These are phyloP conservation scores for Chytriomyces sp. DNA, from an alignment of 192 early-diverging fungal species.

Conservation along the genomic window DNA sequence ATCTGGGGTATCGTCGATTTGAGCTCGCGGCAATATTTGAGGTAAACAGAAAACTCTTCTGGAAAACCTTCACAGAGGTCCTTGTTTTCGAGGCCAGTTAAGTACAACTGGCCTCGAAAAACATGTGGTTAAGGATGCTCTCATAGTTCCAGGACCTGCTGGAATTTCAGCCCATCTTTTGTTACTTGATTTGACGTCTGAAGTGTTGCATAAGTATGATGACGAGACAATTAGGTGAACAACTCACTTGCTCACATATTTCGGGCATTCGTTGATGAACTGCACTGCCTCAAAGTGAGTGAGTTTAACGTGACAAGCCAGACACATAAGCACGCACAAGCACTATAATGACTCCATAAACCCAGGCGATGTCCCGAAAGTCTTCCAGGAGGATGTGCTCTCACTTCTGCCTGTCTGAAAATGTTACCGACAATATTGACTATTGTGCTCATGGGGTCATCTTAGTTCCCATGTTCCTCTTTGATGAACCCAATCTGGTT, in stretches of 20 bases:
- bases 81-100: too few species aligned
- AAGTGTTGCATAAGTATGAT: not conserved
- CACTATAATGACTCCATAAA: not conserved
- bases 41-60: slow-evolving; percentile 88
- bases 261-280: slow-evolving; percentile 75
- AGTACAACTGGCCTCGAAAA: too few species aligned
- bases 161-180: slow-evolving; percentile 61
- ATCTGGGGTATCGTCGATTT: slow-evolving; percentile 94
- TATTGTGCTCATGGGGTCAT: slow-evolving; percentile 66
- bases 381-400: slow-evolving; percentile 5
- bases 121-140: too few species aligned
- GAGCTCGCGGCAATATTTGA: slow-evolving; percentile 87
- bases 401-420: slow-evolving; percentile 86
- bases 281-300: slow-evolving; percentile 71
- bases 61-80: slow-evolving; percentile 93
- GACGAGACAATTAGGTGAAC: too few species aligned
- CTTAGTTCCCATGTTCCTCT: slow-evolving; percentile 55
- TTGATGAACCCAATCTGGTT: slow-evolving; percentile 73
- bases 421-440: slow-evolving; percentile 89
- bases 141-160: slow-evolving; percentile 34
- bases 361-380: not conserved
- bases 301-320: slow-evolving; percentile 79
- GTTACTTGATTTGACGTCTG: slow-evolving; percentile 65
- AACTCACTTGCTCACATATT: slow-evolving; percentile 63
- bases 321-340: slow-evolving; percentile 66